Evolutionary conservation across 352 stramenopile genomes (phyloP), one percentile per base, ranked within the genome.

Genomic region (Phytopythium sindhum): DNA sequence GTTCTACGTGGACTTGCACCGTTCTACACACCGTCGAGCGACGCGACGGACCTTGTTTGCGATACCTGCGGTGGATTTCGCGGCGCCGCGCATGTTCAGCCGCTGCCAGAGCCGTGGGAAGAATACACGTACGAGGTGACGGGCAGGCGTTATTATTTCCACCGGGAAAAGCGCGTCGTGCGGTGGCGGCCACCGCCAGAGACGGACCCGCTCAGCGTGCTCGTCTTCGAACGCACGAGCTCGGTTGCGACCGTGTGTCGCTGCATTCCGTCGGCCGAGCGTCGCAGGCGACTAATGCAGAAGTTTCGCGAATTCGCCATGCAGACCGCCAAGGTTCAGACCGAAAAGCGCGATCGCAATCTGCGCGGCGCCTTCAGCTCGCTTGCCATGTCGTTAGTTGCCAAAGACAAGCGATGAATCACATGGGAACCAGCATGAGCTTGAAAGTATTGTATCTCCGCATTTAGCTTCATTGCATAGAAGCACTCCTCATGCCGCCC

Each of bases 171-270:
- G 15, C 62, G 70, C 15, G 63, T 78, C 28, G 77, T 90, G 39
- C 62, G 73, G 24, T 90, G 77, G 77, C 56, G 64, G 0, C 79
- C 75, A 7, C 81, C 79, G 11, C 64, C 65, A 8, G 67, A 63
- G 31, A 71, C 77, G 12, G 63, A 74, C 37, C 50, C 64, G 9
- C 75, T 86, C 19, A 83, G 73, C 37, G 37, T 68, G 19, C 52
- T 80, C 26, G 81, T 89, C 2, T 90, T 89, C 60, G 70, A 84
- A 47, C 69, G 69, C 42, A 89, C 79, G 1, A 86, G 85, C 55
- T 86, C 81, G 9, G 67, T 87, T 10, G 73, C 65, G 26, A 85
- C 67, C n/a, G 67, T 90, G 8, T 90, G 79, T 23, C 75, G 63
- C 56, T 90, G 79, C 48, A 88, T 85, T 15, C 81, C 77, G 39